Evolutionary conservation across 305 asterid species (phyloP), one percentile per base, ranked within the genome.

Genomic region (Fraxinus albicans): DNA sequence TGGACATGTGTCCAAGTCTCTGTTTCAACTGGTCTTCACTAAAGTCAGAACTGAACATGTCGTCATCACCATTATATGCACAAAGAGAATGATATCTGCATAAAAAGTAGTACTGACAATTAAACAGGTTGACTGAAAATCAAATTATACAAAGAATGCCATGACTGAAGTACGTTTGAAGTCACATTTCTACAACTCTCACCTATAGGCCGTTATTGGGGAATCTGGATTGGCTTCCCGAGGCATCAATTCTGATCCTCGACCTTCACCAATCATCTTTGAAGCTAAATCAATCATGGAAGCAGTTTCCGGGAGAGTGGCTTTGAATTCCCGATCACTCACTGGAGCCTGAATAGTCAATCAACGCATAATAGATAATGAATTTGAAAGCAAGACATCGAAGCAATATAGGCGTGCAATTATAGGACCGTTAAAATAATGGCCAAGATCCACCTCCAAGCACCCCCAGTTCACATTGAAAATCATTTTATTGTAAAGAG

Each of bases 51-150:
- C 99, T 96, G 89, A 96, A 96, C 89, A 96, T 63, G 92, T 96
- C 99, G 76, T 96, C 99, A 29, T 93, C 98, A 0, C 99, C 98
- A 73, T 94, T 96, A 91, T 96, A 96, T 40, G 98, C 96, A 82
- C 90, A 91, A 74, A 94, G 97, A 1, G 97, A 94, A 90, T 94
- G 95, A 80, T 89, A 95, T 86, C 98, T 95, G 92, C 87, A 88
- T 23, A 69, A 76, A 55, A 50, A 13, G 5, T 21, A 2, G 0
- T 8, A 8, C 76, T 2, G 53, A 31, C 53, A 17, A 31, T 19
- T 12, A 65, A 76, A 42, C 50, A 40, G n/a, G 29, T 3, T 9
- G 29, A 83, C 2, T 1, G 19, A 47, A 47, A 3, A 13, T 19
- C 40, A 33, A 44, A 65, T 23, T 19, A 34, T 47, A 69, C 38